Conservation (phyloP, 192 early-diverging fungal species). For the Lobosporangium transversale region DNA sequence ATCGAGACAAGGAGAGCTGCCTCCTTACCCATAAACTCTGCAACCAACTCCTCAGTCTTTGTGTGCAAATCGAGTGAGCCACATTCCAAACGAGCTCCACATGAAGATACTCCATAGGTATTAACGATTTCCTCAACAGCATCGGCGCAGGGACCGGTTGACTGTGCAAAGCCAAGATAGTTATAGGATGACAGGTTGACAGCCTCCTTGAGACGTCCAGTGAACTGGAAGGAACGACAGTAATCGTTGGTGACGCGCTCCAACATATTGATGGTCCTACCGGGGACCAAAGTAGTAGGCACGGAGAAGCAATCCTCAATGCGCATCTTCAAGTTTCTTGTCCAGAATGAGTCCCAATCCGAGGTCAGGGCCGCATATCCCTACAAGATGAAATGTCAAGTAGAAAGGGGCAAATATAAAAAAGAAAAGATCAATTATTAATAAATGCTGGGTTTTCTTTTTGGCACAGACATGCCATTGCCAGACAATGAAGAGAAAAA, state of each 20-base stretch:
- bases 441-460: too few species aligned
- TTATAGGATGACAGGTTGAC: slow-evolving; percentile 98
- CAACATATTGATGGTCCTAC: slow-evolving; percentile 83
- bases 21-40: slow-evolving; percentile 90
- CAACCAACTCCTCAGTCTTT: slow-evolving; percentile 86
- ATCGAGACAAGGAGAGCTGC: slow-evolving; percentile 89
- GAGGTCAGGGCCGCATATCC: slow-evolving; percentile 93
- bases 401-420: slow-evolving; percentile 1
- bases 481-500: too few species aligned
- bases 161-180: slow-evolving; percentile 97
- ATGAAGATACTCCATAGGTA: slow-evolving; percentile 76
- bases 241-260: slow-evolving; percentile 88
- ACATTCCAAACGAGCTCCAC: slow-evolving; percentile 75
- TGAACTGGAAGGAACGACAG: slow-evolving; percentile 86
- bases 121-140: slow-evolving; percentile 82
- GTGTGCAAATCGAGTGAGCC: slow-evolving; percentile 74
- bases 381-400: slow-evolving; percentile 38
- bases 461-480: too few species aligned
- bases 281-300: slow-evolving; percentile 93
- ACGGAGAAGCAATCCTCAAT: slow-evolving; percentile 95
- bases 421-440: slow-evolving; percentile 7
- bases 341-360: slow-evolving; percentile 98
- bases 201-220: slow-evolving; percentile 79
- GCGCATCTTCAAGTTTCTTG: slow-evolving; percentile 79
- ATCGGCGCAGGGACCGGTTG: slow-evolving; percentile 93